Percentiles rank a stretch among this genome's conserved stretches.
These are phyloP conservation scores for Hymenoscyphus repandus DNA, from an alignment of 2,329 filamentous ascomycete species.

Conservation along the genomic window DNA sequence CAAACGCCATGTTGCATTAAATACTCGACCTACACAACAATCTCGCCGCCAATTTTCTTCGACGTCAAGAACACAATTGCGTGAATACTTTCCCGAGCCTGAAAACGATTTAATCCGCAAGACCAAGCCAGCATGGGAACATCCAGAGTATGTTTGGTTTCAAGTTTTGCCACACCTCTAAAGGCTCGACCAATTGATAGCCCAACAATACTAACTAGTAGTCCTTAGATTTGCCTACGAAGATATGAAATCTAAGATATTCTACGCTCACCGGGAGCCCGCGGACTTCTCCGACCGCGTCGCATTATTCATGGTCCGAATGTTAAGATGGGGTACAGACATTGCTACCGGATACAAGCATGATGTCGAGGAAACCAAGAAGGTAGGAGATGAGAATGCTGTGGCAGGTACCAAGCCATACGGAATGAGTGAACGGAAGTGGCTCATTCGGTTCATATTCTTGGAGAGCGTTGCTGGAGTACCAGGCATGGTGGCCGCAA, in stretches of 20 bases:
- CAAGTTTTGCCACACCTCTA: too few species aligned
- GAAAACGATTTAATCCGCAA: constrained; percentile 44
- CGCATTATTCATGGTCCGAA: constrained; percentile 70
- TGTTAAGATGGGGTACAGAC: constrained; percentile 77
- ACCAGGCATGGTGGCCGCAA: constrained; percentile 93
- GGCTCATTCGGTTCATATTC: constrained; percentile 86
- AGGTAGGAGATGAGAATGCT: constrained; percentile 39
- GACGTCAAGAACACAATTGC: constrained; percentile 22
- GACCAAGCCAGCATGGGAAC: constrained; percentile 61
- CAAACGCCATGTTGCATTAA: constrained; percentile 3
- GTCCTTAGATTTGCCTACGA: constrained; percentile 62
- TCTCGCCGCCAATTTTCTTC: constrained; percentile 26
- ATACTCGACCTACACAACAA: constrained; percentile 5
- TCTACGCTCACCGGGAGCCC: constrained; percentile 71
- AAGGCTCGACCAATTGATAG: too few species aligned
- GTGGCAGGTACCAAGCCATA: constrained; percentile 50
- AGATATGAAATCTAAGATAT: constrained; percentile 68
- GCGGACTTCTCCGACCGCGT: constrained; percentile 70
- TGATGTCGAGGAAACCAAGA: constrained; percentile 43
- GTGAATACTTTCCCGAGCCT: constrained; percentile 29
- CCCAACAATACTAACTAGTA: constrained; percentile 1
- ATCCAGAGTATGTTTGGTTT: constrained; percentile 27
- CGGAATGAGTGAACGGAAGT: constrained; percentile 76
- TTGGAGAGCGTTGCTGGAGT: constrained; percentile 92
- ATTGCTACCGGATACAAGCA: constrained; percentile 76